phyloP scores from a whole-genome alignment of 495 filamentous ascomycete genomes.

The Aspergillus asperescens region DNA sequence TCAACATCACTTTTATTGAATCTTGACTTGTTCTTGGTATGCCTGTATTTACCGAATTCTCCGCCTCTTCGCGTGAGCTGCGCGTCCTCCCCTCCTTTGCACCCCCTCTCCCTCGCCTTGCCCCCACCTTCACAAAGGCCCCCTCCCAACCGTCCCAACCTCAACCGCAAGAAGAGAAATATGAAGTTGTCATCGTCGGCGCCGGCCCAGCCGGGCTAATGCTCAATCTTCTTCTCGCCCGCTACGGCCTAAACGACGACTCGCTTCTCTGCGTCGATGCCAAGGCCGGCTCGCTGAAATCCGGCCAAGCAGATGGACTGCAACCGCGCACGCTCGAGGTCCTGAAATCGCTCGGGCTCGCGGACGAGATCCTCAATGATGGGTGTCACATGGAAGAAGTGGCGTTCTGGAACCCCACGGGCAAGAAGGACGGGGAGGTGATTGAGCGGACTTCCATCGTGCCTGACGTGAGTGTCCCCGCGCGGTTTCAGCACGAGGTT shows the following conservation, averaged over 20 bases:
- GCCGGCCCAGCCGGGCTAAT: conserved; percentile 48
- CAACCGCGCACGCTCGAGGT: conserved; percentile 60
- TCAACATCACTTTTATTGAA: neutral
- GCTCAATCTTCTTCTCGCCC: conserved; percentile 42
- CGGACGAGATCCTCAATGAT: conserved; percentile 35
- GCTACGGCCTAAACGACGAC: conserved; percentile 41
- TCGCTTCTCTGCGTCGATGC: conserved; percentile 45
- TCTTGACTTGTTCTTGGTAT: conserved; percentile 18
- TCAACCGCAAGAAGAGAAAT: conserved; percentile 20
- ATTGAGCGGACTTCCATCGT: conserved; percentile 49
- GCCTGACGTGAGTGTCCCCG: conserved; percentile 41
- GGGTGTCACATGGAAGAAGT: conserved; percentile 39
- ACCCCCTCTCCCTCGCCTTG: conserved; percentile 36
- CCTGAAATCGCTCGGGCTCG: conserved; percentile 42
- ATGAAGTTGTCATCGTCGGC: conserved; percentile 43
- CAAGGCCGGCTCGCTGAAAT: conserved; percentile 38
- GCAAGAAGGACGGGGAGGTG: conserved; percentile 39
- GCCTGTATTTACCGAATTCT: conserved; percentile 44
- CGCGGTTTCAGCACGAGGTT: conserved; percentile 49
- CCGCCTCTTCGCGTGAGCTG: conserved; percentile 34
- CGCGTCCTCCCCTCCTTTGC: conserved; percentile 41
- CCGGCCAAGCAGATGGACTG: conserved; percentile 62
- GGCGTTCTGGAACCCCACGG: conserved; percentile 47
- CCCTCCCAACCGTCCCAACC: neutral
- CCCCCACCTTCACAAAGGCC: conserved; percentile 5